A percentile compares a stretch with the other conserved stretches of the same genome.
Evolutionary conservation across 495 filamentous ascomycete species (phyloP).

Genomic region (Aspergillus affinis): DNA sequence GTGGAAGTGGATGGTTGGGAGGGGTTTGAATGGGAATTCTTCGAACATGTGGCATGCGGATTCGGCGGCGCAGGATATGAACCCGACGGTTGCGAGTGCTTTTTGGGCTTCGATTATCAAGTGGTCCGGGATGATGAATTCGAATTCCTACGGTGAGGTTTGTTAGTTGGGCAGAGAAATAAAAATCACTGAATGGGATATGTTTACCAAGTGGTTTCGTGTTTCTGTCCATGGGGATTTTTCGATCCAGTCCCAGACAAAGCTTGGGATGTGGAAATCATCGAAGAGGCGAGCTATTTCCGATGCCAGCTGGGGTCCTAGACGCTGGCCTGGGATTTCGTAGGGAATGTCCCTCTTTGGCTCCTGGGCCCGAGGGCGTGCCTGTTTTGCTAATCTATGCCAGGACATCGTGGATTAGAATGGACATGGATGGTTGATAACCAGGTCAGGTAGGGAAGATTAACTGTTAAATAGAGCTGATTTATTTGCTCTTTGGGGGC

Average conservation of each 20-base stretch:
- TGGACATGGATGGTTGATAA: too few species aligned
- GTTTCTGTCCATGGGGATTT: background rate
- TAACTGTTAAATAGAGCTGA: too few species aligned
- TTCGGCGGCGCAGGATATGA: background rate
- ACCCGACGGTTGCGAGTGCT: background rate
- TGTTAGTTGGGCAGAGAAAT: too few species aligned
- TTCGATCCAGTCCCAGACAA: background rate
- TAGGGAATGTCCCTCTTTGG: background rate
- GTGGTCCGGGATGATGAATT: background rate
- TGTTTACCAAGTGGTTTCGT: background rate
- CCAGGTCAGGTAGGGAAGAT: too few species aligned
- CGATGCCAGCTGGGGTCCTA: background rate
- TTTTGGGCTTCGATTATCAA: background rate
- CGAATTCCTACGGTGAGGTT: background rate
- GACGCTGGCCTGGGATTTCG: background rate
- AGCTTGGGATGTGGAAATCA: background rate
- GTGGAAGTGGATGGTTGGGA: background rate
- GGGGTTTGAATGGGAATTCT: background rate
- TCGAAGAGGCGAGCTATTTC: background rate
- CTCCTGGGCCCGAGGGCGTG: background rate
- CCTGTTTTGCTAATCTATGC: background rate
- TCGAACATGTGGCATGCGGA: background rate
- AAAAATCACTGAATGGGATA: too few species aligned
- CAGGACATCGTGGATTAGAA: background rate
- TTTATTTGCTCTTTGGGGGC: too few species aligned